Conservation (phyloP, 2,329 filamentous ascomycete genomes). For the Fusarium sp. region DNA sequence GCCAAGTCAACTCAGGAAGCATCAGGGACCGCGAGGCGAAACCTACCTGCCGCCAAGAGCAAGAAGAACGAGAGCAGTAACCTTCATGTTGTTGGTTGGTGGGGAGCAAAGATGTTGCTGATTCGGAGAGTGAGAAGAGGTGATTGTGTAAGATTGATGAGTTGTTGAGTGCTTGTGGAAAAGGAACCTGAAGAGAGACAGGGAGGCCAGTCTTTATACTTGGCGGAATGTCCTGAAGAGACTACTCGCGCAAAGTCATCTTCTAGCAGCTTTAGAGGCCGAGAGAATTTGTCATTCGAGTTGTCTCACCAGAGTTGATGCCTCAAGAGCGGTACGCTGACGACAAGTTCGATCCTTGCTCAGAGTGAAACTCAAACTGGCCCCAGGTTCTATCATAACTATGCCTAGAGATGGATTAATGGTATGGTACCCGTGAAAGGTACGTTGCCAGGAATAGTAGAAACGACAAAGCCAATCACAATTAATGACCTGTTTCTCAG, state of each 20-base stretch:
- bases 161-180: not conserved
- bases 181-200: not conserved
- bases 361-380: not conserved
- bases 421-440: not conserved
- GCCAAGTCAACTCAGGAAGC: not conserved
- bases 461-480: not conserved
- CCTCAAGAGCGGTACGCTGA: not conserved
- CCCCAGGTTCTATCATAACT: not conserved
- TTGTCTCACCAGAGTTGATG: not conserved
- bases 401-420: not conserved
- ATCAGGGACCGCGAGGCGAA: fast-evolving
- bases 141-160: not conserved
- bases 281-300: not conserved
- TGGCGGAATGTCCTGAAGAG: not conserved
- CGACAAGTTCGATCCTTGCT: not conserved
- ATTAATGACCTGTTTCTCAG: too few relatives aligned
- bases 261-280: not conserved
- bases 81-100: not conserved
- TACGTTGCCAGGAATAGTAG: too few relatives aligned
- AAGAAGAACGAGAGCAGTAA: not conserved
- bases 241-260: not conserved
- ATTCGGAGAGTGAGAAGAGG: not conserved
- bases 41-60: not conserved
- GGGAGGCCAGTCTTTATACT: not conserved
- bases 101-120: not conserved